Evolutionary conservation across 495 filamentous ascomycete genomes (phyloP), one percentile per base, ranked within the genome.

Genomic region (Parathielavia appendiculata): DNA sequence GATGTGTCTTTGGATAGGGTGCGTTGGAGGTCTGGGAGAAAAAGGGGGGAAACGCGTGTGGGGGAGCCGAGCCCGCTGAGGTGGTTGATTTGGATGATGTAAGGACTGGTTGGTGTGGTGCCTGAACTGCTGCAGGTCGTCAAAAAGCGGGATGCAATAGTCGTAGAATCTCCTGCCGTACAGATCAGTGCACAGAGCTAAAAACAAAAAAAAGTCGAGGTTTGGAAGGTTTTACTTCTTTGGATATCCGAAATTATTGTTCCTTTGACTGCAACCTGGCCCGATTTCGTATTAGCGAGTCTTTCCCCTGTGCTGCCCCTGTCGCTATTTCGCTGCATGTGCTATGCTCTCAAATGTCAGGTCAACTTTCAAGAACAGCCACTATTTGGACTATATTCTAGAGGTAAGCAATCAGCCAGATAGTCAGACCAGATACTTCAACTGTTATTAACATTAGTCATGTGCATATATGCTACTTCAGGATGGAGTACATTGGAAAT

Each of bases 241-340:
- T 30, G 3, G 6, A 3, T 6, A 30, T 30, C 26, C 3, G 39
- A 54, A 54, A 45, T 54, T 44, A 30, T 23, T 26, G 30, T 46
- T 38, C 47, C 47, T 51, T 61, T 63, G 61, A 61, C 61, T 66
- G 47, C 55, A 8, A 56, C 62, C 35, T 20, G 6, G 34, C 36
- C 11, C 16, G 26, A 19, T 44, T 60, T 54, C 34, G 56, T 41
- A 41, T 22, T 51, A 22, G 36, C 17, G 51, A 20, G 32, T 30
- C 46, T 36, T 47, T 52, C 43, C 49, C 48, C 40, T 51, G 49
- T 17, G 47, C 32, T 41, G 26, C 26, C 23, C 16, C 17, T 49
- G 23, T 20, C 48, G 20, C 26, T 6, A 30, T n/a, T n/a, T n/a
- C n/a, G n/a, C n/a, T n/a, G n/a, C n/a, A n/a, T n/a, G n/a, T n/a